Percentiles rank a stretch among this genome's conserved stretches.
Conservation (phyloP, 208 protist species). For the Porcisia deanei region DNA sequence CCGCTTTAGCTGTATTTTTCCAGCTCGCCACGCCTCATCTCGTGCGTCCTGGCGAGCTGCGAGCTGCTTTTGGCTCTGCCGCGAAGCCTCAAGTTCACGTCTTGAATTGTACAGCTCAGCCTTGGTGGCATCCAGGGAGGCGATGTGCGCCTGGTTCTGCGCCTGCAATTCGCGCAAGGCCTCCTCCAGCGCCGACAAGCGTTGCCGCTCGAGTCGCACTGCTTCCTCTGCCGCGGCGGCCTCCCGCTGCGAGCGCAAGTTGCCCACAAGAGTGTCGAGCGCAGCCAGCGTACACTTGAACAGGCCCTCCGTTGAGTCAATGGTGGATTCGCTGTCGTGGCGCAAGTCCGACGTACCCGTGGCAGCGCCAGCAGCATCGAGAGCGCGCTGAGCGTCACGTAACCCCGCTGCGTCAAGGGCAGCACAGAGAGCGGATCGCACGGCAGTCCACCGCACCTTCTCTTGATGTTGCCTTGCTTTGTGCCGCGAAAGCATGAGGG, state of each 20-base stretch:
- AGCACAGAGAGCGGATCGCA: background rate
- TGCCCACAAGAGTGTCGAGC: background rate
- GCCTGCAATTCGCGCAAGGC: conserved; percentile 8
- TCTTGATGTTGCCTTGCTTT: background rate
- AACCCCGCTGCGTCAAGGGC: background rate
- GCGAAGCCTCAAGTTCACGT: conserved; percentile 9
- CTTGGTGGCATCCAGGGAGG: conserved; percentile 7
- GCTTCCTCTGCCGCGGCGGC: background rate
- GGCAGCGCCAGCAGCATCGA: background rate
- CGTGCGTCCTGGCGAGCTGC: conserved; percentile 7
- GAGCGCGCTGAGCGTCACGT: background rate
- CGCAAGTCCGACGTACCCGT: background rate
- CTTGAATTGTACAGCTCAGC: conserved; percentile 12
- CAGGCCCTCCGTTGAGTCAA: background rate
- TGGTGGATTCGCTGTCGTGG: background rate
- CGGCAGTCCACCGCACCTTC: conserved; percentile 9
- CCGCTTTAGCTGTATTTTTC: background rate
- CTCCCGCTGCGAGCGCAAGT: background rate
- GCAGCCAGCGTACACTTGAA: background rate
- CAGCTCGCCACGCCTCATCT: background rate
- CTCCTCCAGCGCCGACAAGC: conserved; percentile 8
- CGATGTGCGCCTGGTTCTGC: conserved; percentile 7
- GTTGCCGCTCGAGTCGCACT: background rate
- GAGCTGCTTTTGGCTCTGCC: conserved; percentile 2
- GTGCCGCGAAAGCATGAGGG: background rate